Base-by-base conservation (phyloP, 2,329 filamentous ascomycete genomes). In the Botrytis tulipae region DNA sequence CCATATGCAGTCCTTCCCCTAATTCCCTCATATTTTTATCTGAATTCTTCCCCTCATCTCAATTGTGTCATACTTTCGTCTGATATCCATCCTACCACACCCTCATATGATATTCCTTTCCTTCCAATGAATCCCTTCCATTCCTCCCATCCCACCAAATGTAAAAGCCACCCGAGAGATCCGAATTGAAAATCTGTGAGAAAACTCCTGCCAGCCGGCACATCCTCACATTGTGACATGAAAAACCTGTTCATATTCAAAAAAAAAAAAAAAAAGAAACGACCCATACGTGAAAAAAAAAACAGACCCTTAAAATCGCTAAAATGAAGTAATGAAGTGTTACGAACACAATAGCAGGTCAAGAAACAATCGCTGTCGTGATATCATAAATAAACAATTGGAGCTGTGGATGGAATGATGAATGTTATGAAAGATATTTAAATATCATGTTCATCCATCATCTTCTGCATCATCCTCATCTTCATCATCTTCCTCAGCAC, bases 391-490 rank as follows among this genome's bases (percentile, higher is more conserved):
- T 74, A 79, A 74, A 76, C 76, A 72, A 76, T 65, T 51, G 63
- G 72, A 68, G 69, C 48, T 40, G 57, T 63, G 44, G 42, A 54
- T 54, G 51, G 18, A 71, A 66, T 59, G 59, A 65, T 70, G 32
- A 42, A 57, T 32, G 66, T 12, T 51, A 42, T 68, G 46, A 54
- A 57, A 68, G 66, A 68, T 12, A 16, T 57, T 57, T 57, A 57
- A 14, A 40, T 42, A 35, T 42, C 66, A 68, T 32, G 22, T 54
- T 72, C 77, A 75, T 70, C 78, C 77, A 71, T 79, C 78, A 75
- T 78, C 77, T 32, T 79, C 78, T 29, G 78, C 78, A 20, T 82
- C 84, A 67, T 83, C 81, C 14, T 78, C 78, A 73, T 79, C 77
- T 25, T 76, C 78, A 68, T 78, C 77, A 32, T 78, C 77, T 14